Conservation (phyloP, 1,139 yeast species). For the Sugiyamaella novakii region DNA sequence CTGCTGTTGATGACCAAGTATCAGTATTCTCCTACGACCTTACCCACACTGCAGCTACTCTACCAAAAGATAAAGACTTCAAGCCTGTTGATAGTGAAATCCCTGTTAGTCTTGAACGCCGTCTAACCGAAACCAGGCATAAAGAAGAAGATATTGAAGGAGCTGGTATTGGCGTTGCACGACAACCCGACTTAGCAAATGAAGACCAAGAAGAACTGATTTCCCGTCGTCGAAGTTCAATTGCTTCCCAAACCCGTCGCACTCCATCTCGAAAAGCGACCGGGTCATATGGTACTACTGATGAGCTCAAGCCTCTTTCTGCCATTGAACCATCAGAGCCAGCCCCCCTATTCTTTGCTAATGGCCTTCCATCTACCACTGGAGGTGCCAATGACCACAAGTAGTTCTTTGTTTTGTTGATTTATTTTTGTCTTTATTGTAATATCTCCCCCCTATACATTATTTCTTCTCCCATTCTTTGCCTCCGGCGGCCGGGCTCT, state of each 20-base stretch:
- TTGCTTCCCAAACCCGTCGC: slow-evolving; percentile 27
- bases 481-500: too few species aligned
- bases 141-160: slow-evolving; percentile 37
- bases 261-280: slow-evolving; percentile 37
- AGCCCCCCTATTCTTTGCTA: slow-evolving; percentile 39
- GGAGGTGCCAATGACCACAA: slow-evolving; percentile 27
- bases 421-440: slow-evolving; percentile 10
- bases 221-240: slow-evolving; percentile 38
- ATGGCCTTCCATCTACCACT: slow-evolving; percentile 42
- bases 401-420: slow-evolving; percentile 4
- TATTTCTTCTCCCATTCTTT: too few species aligned
- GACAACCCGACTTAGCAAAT: slow-evolving; percentile 38
- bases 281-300: slow-evolving; percentile 41
- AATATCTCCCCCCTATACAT: slow-evolving; percentile 9
- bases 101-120: slow-evolving; percentile 42
- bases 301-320: slow-evolving; percentile 37
- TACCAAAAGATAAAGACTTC: slow-evolving; percentile 39
- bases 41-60: slow-evolving; percentile 40
- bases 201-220: slow-evolving; percentile 33
- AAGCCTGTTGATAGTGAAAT: slow-evolving; percentile 40
- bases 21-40: slow-evolving; percentile 44
- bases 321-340: slow-evolving; percentile 26
- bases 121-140: slow-evolving; percentile 42
- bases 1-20: slow-evolving; percentile 29
- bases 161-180: slow-evolving; percentile 41